Evolutionary conservation across 306 rosid genomes (phyloP).

Genomic region (Rosa chinensis): DNA sequence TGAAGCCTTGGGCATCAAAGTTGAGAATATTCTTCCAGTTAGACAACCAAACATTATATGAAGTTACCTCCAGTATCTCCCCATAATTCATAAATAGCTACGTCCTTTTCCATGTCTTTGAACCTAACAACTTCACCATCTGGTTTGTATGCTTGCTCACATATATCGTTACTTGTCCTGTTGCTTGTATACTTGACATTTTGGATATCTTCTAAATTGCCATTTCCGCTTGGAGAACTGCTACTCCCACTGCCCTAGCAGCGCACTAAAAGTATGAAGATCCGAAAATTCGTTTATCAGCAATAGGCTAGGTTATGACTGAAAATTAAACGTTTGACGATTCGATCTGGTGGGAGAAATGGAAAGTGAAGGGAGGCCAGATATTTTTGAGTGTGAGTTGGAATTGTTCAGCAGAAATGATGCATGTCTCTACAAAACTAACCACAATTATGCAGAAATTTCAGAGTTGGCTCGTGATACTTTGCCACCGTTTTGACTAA

Average conservation of each 20-base stretch:
- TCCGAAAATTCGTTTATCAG: background rate
- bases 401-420: slow-evolving; percentile 9
- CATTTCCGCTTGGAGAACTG: background rate
- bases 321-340: background rate
- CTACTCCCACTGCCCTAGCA: no score
- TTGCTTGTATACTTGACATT: background rate
- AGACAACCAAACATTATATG: background rate
- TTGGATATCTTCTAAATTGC: background rate
- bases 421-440: slow-evolving; percentile 29
- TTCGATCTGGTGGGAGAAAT: background rate
- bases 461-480: slow-evolving; percentile 22
- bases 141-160: slow-evolving; percentile 1
- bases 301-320: background rate
- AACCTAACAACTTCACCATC: background rate
- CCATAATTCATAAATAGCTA: background rate
- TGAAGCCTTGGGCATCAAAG: background rate
- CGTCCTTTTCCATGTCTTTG: background rate
- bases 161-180: background rate
- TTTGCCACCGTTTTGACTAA: slow-evolving; percentile 48
- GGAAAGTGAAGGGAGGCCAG: background rate
- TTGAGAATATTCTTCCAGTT: slow-evolving; percentile 9
- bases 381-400: background rate
- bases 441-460: slow-evolving; percentile 35
- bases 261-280: no score
- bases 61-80: background rate